These are phyloP conservation scores for Ramalina peruviana DNA, from an alignment of 495 filamentous ascomycete species.

Conservation along the genomic window DNA sequence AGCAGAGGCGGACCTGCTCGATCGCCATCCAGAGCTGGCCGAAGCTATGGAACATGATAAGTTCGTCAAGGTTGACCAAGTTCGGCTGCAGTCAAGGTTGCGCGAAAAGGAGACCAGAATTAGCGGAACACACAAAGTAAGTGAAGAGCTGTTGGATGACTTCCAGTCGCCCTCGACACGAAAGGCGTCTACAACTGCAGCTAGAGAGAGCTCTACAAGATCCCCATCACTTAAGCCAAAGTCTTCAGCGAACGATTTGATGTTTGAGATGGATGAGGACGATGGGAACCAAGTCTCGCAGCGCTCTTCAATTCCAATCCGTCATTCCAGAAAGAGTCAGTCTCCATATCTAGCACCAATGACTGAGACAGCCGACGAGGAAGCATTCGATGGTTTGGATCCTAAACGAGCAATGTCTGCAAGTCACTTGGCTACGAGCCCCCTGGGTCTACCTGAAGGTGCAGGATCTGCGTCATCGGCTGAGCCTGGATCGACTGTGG, in stretches of 20 bases:
- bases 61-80: conserved; percentile 42
- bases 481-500: not conserved
- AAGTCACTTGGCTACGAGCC: conserved; percentile 1
- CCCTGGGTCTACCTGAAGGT: not conserved
- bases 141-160: conserved; percentile 43
- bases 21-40: conserved; percentile 54
- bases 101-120: conserved; percentile 42
- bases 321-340: not conserved
- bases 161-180: conserved; percentile 38
- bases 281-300: conserved; percentile 9
- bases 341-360: no score
- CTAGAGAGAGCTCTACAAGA: conserved; percentile 27
- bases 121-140: conserved; percentile 31
- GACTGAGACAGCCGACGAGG: conserved; percentile 1
- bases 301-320: not conserved
- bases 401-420: conserved; percentile 14
- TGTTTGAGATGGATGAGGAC: conserved; percentile 94
- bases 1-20: conserved; percentile 53
- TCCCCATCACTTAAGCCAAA: conserved; percentile 52
- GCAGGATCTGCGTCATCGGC: not conserved
- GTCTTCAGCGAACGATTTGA: conserved; percentile 57
- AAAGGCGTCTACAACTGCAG: conserved; percentile 34
- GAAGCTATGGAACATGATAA: conserved; percentile 37
- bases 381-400: conserved; percentile 19
- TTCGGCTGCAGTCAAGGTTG: conserved; percentile 43